phyloP scores from a whole-genome alignment of 345 rosid genomes.

The Cochlearia excelsa region DNA sequence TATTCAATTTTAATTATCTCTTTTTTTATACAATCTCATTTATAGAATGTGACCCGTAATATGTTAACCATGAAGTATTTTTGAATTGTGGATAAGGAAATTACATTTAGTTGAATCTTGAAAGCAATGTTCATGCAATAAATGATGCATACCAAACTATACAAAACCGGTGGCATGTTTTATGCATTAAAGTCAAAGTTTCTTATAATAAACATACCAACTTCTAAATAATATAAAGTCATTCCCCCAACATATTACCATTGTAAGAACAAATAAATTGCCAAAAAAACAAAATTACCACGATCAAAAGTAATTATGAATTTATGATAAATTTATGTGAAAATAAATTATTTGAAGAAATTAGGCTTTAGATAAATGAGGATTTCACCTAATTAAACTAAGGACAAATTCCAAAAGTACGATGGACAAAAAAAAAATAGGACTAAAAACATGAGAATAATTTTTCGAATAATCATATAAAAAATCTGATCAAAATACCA shows the following conservation, averaged over 20 bases:
- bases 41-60: constrained; percentile 1
- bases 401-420: too few relatives aligned
- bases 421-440: too few relatives aligned
- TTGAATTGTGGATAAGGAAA: constrained; percentile 1
- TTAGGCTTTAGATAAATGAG: too few relatives aligned
- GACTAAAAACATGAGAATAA: too few relatives aligned
- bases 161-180: constrained; percentile 36
- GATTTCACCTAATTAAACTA: too few relatives aligned
- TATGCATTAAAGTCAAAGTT: constrained; percentile 34
- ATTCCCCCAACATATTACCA: constrained; percentile 10
- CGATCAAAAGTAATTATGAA: too few relatives aligned
- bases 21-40: too few relatives aligned
- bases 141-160: constrained; percentile 32
- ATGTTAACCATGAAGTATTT: constrained; percentile 4
- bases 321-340: too few relatives aligned
- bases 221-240: constrained; percentile 7
- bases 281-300: not conserved
- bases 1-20: too few relatives aligned
- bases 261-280: not conserved
- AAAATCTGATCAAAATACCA: not conserved
- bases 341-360: too few relatives aligned
- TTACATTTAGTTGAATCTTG: constrained; percentile 12
- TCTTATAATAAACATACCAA: constrained; percentile 23
- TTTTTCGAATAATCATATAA: too few relatives aligned
- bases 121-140: constrained; percentile 27